Conservation (phyloP, 1,139 yeast genomes). For the Yueomyces sp. region DNA sequence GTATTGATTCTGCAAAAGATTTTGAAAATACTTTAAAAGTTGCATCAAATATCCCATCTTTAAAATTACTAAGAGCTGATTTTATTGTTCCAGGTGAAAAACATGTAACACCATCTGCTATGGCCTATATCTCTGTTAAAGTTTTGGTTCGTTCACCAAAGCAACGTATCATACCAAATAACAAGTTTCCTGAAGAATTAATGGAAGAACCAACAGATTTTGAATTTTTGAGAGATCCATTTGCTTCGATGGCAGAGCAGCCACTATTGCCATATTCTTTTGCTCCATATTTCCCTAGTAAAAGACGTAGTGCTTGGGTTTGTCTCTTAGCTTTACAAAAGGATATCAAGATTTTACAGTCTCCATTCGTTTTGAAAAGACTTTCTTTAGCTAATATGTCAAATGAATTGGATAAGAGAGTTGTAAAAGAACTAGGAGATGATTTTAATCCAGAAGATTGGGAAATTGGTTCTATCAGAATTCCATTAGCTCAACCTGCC, state of each 20-base stretch:
- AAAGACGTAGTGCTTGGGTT: slow-evolving; percentile 47
- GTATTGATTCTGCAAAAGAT: slow-evolving; percentile 36
- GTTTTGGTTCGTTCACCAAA: slow-evolving; percentile 62
- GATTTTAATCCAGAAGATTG: slow-evolving; percentile 33
- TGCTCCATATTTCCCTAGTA: slow-evolving; percentile 65
- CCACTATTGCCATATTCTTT: slow-evolving; percentile 52
- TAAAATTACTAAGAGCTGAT: slow-evolving; percentile 57
- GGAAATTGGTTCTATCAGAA: slow-evolving; percentile 55
- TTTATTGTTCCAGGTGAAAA: slow-evolving; percentile 86
- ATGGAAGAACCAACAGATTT: slow-evolving; percentile 40
- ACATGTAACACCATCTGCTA: slow-evolving; percentile 58
- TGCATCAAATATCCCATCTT: slow-evolving; percentile 56
- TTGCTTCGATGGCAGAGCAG: slow-evolving; percentile 47
- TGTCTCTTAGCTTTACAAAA: slow-evolving; percentile 58
- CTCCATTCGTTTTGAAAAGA: slow-evolving; percentile 42
- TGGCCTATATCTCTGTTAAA: slow-evolving; percentile 63
- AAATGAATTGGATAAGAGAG: slow-evolving; percentile 19
- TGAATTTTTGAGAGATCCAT: slow-evolving; percentile 63
- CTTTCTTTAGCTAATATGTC: slow-evolving; percentile 18
- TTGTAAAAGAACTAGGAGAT: slow-evolving; percentile 15
- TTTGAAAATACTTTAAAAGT: slow-evolving; percentile 40
- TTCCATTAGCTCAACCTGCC: slow-evolving; percentile 59
- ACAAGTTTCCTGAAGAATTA: slow-evolving; percentile 27
- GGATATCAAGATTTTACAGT: slow-evolving; percentile 68
- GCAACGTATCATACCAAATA: slow-evolving; percentile 31